Percentiles rank a stretch among this genome's conserved stretches.
Conservation (phyloP, 129 eudicot genomes). For the Centrapalus pauciflorus region DNA sequence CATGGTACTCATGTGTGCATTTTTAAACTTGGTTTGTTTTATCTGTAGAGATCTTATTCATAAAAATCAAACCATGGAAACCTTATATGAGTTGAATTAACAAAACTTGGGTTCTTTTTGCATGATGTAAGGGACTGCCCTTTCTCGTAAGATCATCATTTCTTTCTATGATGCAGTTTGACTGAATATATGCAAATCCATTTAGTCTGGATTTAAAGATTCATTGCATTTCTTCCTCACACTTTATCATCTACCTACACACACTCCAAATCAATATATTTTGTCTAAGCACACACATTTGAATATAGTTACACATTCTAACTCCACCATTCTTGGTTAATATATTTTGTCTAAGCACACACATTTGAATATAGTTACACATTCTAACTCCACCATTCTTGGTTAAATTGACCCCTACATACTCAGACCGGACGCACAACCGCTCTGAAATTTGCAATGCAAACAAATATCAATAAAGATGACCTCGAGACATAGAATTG, state of each 20-base stretch:
- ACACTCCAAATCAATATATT: background rate
- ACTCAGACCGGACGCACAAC: background rate
- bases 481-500: background rate
- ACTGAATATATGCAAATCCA: background rate
- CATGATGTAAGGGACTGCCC: background rate
- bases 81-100: background rate
- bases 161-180: slow-evolving; percentile 1
- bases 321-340: background rate
- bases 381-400: background rate
- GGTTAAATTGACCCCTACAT: background rate
- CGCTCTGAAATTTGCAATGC: background rate
- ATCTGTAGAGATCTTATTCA: background rate
- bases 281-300: background rate
- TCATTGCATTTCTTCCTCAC: background rate
- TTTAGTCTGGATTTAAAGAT: background rate
- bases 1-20: background rate
- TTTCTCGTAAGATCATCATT: background rate
- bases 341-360: background rate
- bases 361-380: background rate
- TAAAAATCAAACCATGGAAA: background rate
- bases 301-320: background rate
- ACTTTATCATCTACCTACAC: background rate
- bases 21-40: background rate
- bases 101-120: background rate
- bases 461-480: background rate